Evolutionary conservation across 2,329 filamentous ascomycete species (phyloP).

Genomic region (Stachybotrys echinatus): DNA sequence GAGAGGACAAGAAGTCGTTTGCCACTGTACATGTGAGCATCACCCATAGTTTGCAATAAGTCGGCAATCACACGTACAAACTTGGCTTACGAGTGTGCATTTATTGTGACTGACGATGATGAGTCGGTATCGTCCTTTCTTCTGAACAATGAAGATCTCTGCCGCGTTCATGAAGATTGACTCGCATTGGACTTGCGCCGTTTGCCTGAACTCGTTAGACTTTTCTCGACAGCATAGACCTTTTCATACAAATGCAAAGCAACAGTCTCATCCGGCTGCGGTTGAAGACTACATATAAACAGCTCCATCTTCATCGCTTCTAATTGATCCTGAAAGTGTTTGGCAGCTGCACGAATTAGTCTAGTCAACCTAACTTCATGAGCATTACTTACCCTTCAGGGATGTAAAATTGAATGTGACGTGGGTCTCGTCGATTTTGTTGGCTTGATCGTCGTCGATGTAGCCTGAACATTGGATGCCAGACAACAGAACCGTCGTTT

Average conservation of each 20-base stretch:
- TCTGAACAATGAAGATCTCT: constrained; percentile 1
- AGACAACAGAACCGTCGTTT: neutral
- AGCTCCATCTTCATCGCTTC: neutral
- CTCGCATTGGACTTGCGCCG: neutral
- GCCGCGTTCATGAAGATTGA: neutral
- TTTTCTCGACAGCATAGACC: neutral
- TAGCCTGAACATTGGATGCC: neutral
- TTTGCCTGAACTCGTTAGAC: neutral
- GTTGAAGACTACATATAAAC: neutral
- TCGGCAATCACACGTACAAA: neutral
- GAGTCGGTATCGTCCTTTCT: neutral
- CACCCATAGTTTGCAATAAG: neutral
- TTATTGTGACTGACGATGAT: neutral
- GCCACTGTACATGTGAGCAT: neutral
- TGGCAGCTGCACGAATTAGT: neutral
- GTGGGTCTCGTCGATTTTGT: neutral
- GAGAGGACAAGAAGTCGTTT: neutral
- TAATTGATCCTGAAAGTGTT: neutral
- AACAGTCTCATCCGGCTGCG: neutral
- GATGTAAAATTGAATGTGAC: neutral
- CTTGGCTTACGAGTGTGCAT: constrained; percentile 2
- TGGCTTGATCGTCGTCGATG: neutral
- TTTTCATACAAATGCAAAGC: neutral
- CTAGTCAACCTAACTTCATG: neutral
- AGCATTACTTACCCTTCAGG: neutral